Evolutionary conservation across 1,284 basidiomycete species (phyloP).

Genomic region (Mrakiaceae sp.): DNA sequence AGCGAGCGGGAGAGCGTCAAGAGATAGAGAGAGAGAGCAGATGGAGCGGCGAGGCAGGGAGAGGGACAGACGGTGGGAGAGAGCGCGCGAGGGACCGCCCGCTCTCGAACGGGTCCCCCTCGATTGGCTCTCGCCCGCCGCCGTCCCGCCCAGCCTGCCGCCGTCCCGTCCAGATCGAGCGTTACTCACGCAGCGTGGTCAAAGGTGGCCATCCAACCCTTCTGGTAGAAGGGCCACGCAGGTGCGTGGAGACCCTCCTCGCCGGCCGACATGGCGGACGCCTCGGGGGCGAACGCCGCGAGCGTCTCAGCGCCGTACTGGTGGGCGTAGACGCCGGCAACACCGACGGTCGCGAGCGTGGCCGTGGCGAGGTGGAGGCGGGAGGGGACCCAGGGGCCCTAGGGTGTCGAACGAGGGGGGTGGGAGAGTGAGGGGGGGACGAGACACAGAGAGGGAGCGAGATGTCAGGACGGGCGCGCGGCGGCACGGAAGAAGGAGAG

Average conservation of each 20-base stretch:
- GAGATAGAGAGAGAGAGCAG: neutral
- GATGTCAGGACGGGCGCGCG: neutral
- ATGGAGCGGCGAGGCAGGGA: neutral
- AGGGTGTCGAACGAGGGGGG: neutral
- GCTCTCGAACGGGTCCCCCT: neutral
- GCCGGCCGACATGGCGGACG: constrained; percentile 75
- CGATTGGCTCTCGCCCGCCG: neutral
- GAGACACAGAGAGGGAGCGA: neutral
- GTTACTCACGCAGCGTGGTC: constrained; percentile 59
- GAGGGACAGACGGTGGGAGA: neutral
- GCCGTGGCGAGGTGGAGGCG: constrained; percentile 66
- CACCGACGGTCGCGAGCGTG: constrained; percentile 68
- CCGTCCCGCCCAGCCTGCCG: neutral
- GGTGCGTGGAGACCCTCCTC: constrained; percentile 92
- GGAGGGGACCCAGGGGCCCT: constrained; percentile 43
- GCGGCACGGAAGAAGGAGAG: neutral
- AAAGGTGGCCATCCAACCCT: constrained; percentile 77
- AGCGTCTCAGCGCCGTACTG: constrained; percentile 82
- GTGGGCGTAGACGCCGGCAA: constrained; percentile 91
- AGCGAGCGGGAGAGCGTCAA: too few relatives aligned
- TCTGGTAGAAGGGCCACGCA: constrained; percentile 82
- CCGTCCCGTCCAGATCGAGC: neutral
- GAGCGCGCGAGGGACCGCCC: too few relatives aligned
- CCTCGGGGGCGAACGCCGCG: constrained; percentile 46
- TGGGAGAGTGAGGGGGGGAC: neutral